Percentiles rank a stretch among this genome's conserved stretches.
These are phyloP conservation scores for Saturnispora serradocipensis DNA, from an alignment of 805 yeast genomes.

Conservation along the genomic window DNA sequence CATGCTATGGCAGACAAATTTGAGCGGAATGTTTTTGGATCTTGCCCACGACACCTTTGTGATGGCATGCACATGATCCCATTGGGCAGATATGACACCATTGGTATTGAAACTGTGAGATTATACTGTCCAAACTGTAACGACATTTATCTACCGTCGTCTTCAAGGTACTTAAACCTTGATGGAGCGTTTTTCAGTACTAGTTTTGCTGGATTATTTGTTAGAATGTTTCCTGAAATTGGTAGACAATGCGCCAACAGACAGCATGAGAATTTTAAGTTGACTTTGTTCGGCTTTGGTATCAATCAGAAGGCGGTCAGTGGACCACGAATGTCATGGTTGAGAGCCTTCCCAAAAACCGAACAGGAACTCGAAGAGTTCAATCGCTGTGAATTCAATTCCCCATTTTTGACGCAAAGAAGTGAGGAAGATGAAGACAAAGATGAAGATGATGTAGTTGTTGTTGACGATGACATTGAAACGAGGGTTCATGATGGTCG, in stretches of 20 bases:
- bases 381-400: constrained; percentile 51
- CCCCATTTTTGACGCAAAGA: constrained; percentile 32
- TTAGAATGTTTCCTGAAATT: constrained; percentile 85
- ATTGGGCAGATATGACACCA: constrained; percentile 81
- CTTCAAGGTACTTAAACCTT: constrained; percentile 75
- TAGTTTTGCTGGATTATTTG: constrained; percentile 85
- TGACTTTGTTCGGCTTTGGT: constrained; percentile 82
- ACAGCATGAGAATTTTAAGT: constrained; percentile 47
- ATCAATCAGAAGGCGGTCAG: constrained; percentile 62
- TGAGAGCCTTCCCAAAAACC: constrained; percentile 65
- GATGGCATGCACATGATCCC: constrained; percentile 87
- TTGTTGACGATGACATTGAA: constrained; percentile 11
- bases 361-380: constrained; percentile 54
- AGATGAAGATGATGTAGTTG: neutral
- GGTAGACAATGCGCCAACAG: constrained; percentile 55
- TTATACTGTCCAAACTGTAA: constrained; percentile 91
- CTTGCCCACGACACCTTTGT: constrained; percentile 84
- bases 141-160: constrained; percentile 81
- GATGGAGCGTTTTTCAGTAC: constrained; percentile 98
- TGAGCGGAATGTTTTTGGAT: constrained; percentile 81
- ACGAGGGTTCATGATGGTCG: constrained; percentile 6
- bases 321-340: constrained; percentile 97
- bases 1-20: constrained; percentile 91
- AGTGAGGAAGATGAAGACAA: neutral
- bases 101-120: constrained; percentile 87